Conservation (phyloP, 805 yeast species). For the Lipomyces japonicus region DNA sequence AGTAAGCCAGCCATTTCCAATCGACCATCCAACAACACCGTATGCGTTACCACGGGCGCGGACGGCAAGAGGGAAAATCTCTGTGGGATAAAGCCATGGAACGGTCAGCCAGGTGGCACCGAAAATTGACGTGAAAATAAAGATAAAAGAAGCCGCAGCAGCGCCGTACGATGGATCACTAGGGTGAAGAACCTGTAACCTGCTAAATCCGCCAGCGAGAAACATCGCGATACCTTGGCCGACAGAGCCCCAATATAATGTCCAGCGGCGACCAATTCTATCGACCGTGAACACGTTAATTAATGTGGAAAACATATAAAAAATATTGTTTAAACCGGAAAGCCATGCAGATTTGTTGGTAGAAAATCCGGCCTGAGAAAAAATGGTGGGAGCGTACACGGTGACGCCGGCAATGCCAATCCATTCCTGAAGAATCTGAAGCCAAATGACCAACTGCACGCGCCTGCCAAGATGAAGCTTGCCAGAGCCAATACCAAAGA, state of each 20-base stretch:
- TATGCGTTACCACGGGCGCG: constrained; percentile 35
- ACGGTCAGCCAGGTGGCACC: constrained; percentile 36
- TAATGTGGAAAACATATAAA: constrained; percentile 41
- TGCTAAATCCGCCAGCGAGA: constrained; percentile 41
- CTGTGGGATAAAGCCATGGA: constrained; percentile 36
- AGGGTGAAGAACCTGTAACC: constrained; percentile 33
- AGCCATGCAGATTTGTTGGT: constrained; percentile 44
- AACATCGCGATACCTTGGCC: constrained; percentile 43
- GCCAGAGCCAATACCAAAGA: constrained; percentile 48
- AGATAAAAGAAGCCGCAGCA: constrained; percentile 38
- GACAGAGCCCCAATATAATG: constrained; percentile 29
- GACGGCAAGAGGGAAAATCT: constrained; percentile 33
- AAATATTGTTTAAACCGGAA: constrained; percentile 47
- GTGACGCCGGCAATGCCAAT: constrained; percentile 46
- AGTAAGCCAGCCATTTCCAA: constrained; percentile 39
- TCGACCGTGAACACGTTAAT: constrained; percentile 57
- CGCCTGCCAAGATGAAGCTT: constrained; percentile 45
- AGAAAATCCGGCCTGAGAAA: constrained; percentile 37
- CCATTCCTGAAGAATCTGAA: constrained; percentile 41
- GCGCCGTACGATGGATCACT: constrained; percentile 37
- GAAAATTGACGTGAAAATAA: constrained; percentile 39
- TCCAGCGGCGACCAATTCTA: constrained; percentile 48
- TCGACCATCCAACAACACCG: constrained; percentile 25
- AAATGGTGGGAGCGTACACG: constrained; percentile 45
- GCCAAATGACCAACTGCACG: constrained; percentile 36